phyloP scores from a whole-genome alignment of 148 eudicot species.

The Cornus controversa region DNA sequence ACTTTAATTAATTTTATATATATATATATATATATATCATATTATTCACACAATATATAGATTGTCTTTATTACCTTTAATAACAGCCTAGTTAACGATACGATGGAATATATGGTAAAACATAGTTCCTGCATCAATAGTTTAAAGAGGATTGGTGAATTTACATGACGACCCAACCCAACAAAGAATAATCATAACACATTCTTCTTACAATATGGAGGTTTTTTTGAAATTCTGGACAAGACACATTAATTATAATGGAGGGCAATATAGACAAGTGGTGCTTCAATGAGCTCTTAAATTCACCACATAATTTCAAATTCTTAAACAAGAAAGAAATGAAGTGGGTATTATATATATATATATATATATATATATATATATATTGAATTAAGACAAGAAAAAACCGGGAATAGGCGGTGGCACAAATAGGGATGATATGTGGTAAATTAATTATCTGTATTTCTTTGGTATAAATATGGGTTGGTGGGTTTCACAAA shows the following conservation, averaged over 20 bases:
- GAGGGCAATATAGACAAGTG: not conserved
- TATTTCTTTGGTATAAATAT: slow-evolving; percentile 1
- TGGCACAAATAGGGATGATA: too few relatives aligned
- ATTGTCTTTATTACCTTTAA: not conserved
- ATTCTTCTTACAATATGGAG: too few relatives aligned
- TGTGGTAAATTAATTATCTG: not conserved
- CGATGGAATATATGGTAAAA: not conserved
- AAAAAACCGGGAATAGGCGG: too few relatives aligned
- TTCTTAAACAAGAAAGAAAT: not conserved
- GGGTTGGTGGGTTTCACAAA: not conserved
- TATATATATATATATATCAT: too few relatives aligned
- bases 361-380: too few relatives aligned
- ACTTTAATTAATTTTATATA: too few relatives aligned
- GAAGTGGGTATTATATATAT: too few relatives aligned
- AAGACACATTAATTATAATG: too few relatives aligned
- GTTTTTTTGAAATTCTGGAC: too few relatives aligned
- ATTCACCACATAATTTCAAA: not conserved
- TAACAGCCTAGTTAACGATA: not conserved
- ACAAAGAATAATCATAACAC: not conserved
- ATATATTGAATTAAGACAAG: not conserved
- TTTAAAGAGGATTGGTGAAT: not conserved
- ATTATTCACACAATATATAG: too few relatives aligned
- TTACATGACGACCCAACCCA: not conserved
- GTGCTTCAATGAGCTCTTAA: not conserved
- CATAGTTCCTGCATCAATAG: not conserved